Evolutionary conservation across 345 rosid genomes (phyloP), one percentile per base, ranked within the genome.

Genomic region (Citrus inodora): DNA sequence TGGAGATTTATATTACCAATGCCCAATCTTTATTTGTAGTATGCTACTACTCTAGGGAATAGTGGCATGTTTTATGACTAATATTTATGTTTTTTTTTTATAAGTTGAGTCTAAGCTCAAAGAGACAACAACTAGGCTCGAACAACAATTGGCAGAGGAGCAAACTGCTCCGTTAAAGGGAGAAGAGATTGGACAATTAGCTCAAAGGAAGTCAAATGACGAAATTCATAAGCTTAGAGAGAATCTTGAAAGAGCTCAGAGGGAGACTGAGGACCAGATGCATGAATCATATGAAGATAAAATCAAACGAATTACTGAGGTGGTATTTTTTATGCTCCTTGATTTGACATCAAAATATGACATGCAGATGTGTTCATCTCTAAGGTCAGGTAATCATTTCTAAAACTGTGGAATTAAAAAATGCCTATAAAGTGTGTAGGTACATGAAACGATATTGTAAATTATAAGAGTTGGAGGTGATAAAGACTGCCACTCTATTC

Each of bases 141-240:
- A 95, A 80, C 92, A 78, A 73, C 90, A 90, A 79, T 65, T 95
- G 63, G 89, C 91, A 1, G 94, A 87, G 77, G 98, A 95, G 83
- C 93, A 92, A 80, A 93, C 93, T 3, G 94, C 94, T 9, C 83
- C 95, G 75, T 82, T 88, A 66, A 88, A 77, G 75, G 90, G 95
- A 11, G 94, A 95, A 72, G 86, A 87, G 90, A 80, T 33, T 30
- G 93, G 90, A 1, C 88, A 80, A 1, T 38, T 76, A 58, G 94
- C 84, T 72, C 94, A 93, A 80, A 82, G 62, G 82, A 87, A 84
- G 78, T 91, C 98, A 3, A 85, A 86, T n/a, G 94, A 92, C 48
- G 95, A 92, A 83, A 93, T 95, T 37, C 81, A 87, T 63, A 78
- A 75, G 87, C 95, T 95, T 19, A 86, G 95, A 78, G 90, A 91